Conservation (phyloP, 306 rosid species). For the Prunus salicina region DNA sequence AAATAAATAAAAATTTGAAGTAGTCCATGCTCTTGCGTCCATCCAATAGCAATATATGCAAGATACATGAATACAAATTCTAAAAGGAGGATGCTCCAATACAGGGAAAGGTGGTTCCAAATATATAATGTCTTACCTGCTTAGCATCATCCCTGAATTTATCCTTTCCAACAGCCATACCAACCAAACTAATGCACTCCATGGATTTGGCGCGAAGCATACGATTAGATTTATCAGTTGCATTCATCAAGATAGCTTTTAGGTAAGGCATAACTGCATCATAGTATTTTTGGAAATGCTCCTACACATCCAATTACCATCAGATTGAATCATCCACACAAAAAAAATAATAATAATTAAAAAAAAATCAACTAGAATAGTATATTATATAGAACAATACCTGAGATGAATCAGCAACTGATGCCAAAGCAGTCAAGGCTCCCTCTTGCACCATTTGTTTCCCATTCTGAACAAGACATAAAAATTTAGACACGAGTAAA, state of each 20-base stretch:
- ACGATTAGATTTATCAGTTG: constrained; percentile 93
- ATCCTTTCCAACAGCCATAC: constrained; percentile 99
- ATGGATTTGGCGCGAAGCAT: constrained; percentile 99
- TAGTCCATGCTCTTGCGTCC: not conserved
- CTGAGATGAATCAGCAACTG: constrained; percentile 99
- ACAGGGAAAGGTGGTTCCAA: not conserved
- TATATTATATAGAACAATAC: constrained; percentile 33
- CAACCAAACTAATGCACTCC: constrained; percentile 99
- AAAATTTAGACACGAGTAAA: constrained; percentile 4
- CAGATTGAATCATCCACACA: constrained; percentile 22
- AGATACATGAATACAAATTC: not conserved
- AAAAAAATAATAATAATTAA: constrained; percentile 6
- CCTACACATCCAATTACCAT: constrained; percentile 40
- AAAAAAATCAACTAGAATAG: not conserved
- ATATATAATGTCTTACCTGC: constrained; percentile 50
- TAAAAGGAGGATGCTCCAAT: not conserved
- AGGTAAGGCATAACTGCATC: constrained; percentile 97
- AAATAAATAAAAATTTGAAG: not conserved
- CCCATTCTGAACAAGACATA: constrained; percentile 61
- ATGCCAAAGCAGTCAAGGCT: constrained; percentile 96
- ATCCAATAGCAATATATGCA: not conserved
- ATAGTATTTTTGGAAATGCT: constrained; percentile 92
- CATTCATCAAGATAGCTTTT: constrained; percentile 90
- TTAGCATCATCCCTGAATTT: constrained; percentile 98
- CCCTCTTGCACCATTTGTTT: constrained; percentile 99